Evolutionary conservation across 139 green algal species (phyloP), one percentile per base, ranked within the genome.

Genomic region (Chlamydomonas asymmetrica): DNA sequence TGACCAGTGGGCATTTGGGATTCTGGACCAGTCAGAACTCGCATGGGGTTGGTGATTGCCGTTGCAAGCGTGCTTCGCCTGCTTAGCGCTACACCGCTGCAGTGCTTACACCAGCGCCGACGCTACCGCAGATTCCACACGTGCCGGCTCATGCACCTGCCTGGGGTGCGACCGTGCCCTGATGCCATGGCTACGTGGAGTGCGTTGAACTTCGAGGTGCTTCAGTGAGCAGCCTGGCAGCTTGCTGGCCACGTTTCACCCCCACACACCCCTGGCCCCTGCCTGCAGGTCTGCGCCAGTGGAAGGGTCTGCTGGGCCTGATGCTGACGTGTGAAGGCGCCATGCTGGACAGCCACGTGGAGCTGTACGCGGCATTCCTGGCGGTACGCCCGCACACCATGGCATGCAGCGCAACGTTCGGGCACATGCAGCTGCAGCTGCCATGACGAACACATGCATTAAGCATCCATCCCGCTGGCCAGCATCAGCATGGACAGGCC

Each of bases 261-360:
- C n/a, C n/a, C n/a, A 56, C 37, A 38, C 45, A 38, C 54, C 37
- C 23, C 31, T 10, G 25, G 8, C 74, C 64, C 22, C 35, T 29
- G 5, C 50, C 2, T 39, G 0, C 34, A 75, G 57, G 86, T 18
- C 92, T 91, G 78, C 62, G 76, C 54, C 92, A 97, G 78, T 97
- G 92, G 92, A 92, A 92, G 73, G 68, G 78, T 27, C 78, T 95
- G 27, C 43, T 97, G 40, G 66, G 80, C 29, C 79, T 97, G 59
- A 40, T 94, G 63, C 82, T 97, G 18, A 70, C 79, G 40, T 97
- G 92, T 65, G 75, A 90, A 34, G 27, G 45, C 0, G 88, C 72
- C 0, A 69, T 84, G 7, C 63, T 90, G 41, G 29, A 63, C 1
- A 39, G 34, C 1, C 82, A 79, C 57, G 35, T 38, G 0, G 2